Conservation (phyloP, 2,329 filamentous ascomycete genomes). For the Colletotrichum gloeosporioides region DNA sequence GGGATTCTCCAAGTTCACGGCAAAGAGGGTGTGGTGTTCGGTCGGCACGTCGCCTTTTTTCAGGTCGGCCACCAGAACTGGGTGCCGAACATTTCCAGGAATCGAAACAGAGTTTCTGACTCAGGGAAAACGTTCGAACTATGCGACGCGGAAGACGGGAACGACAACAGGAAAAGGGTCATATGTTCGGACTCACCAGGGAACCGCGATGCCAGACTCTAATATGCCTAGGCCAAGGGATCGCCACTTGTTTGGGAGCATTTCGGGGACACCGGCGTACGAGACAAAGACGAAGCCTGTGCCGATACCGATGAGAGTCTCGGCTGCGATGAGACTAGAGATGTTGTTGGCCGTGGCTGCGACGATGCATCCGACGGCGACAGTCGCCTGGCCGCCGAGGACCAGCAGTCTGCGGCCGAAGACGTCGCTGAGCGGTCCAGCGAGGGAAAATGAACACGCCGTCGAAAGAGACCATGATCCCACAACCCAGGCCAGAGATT, state of each 20-base stretch:
- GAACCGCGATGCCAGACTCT: conserved; percentile 17
- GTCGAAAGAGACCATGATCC: conserved; percentile 21
- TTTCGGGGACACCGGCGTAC: conserved; percentile 36
- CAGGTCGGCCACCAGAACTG: neutral
- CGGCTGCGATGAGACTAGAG: conserved; percentile 29
- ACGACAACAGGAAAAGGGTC: neutral
- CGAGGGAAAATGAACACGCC: conserved; percentile 20
- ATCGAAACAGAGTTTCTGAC: neutral
- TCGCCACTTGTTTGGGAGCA: conserved; percentile 39
- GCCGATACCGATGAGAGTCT: conserved; percentile 36
- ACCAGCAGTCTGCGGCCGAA: conserved; percentile 16
- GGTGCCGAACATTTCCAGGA: neutral
- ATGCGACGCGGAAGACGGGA: neutral
- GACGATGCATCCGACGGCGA: conserved; percentile 25
- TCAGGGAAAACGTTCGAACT: conserved; percentile 23
- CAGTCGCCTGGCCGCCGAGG: conserved; percentile 8
- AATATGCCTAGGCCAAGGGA: conserved; percentile 17
- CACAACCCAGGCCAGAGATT: conserved; percentile 14
- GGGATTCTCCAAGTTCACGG: neutral
- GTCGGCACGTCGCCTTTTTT: conserved; percentile 7
- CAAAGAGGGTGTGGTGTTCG: neutral
- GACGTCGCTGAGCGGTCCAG: conserved; percentile 17
- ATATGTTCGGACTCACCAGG: conserved; percentile 22
- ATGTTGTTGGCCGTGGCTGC: conserved; percentile 29
- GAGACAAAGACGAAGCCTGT: conserved; percentile 36